Conservation (phyloP, 2,329 filamentous ascomycete genomes). For the Rutstroemia sp. region DNA sequence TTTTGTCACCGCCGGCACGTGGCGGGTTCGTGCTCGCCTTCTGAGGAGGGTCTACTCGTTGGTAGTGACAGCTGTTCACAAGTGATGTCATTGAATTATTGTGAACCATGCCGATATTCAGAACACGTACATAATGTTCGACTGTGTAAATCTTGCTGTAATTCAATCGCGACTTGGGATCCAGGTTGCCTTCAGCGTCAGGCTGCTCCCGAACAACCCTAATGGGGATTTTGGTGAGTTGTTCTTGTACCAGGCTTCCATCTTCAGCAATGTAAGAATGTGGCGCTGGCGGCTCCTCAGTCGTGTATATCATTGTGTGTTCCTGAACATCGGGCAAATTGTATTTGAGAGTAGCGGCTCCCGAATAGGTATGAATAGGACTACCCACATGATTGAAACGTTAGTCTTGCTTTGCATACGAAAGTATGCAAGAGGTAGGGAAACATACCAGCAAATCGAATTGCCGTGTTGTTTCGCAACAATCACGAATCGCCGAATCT, state of each 20-base stretch:
- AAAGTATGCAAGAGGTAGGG: neutral
- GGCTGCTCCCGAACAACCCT: slow-evolving; percentile 12
- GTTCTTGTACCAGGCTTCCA: slow-evolving; percentile 1
- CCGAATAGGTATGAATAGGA: slow-evolving; percentile 21
- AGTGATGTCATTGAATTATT: neutral
- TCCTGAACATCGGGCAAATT: slow-evolving; percentile 5
- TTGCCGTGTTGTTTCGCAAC: slow-evolving; percentile 16
- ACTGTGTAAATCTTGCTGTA: slow-evolving; percentile 24
- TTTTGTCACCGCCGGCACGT: neutral
- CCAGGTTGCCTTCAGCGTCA: neutral
- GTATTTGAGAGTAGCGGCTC: slow-evolving; percentile 19
- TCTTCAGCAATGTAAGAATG: neutral
- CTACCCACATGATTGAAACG: neutral
- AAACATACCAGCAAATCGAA: slow-evolving; percentile 18
- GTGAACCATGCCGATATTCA: slow-evolving; percentile 14
- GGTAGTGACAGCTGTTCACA: neutral
- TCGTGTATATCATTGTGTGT: slow-evolving; percentile 6
- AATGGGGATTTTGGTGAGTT: slow-evolving; percentile 17
- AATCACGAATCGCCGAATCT: slow-evolving; percentile 23
- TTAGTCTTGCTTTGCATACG: neutral
- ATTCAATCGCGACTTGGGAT: slow-evolving; percentile 15
- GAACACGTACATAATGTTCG: slow-evolving; percentile 18
- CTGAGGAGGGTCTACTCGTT: neutral
- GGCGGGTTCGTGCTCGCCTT: neutral
- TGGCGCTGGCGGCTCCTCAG: neutral